Evolutionary conservation across 768 basidiomycete species (phyloP).

Genomic region (Bullera alba): DNA sequence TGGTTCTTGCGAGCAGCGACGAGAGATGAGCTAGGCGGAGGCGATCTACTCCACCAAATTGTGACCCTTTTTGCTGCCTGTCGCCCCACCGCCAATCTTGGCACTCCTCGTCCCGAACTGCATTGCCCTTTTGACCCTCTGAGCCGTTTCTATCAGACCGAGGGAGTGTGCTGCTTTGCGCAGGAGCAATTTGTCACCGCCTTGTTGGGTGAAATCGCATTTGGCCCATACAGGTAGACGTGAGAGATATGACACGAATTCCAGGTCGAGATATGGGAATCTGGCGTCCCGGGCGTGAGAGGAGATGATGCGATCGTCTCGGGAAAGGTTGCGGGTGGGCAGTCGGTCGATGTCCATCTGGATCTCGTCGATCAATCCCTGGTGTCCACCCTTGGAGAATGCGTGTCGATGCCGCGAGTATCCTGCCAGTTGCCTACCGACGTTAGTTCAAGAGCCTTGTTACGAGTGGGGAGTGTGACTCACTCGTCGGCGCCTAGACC

Average conservation of each 20-base stretch:
- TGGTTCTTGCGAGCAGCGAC: too few species aligned
- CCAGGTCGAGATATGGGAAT: conserved; percentile 80
- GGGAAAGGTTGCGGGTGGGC: conserved; percentile 78
- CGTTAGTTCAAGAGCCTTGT: background rate
- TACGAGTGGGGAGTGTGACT: conserved; percentile 9
- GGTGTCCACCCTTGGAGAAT: conserved; percentile 63
- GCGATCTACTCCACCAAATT: too few species aligned
- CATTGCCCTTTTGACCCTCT: conserved; percentile 85
- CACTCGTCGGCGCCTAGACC: conserved; percentile 89
- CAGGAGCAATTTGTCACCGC: conserved; percentile 84
- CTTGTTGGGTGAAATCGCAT: conserved; percentile 63
- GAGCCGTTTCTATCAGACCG: conserved; percentile 69
- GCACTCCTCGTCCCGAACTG: conserved; percentile 66
- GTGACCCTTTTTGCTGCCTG: conserved; percentile 13
- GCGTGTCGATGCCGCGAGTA: conserved; percentile 82
- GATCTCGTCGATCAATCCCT: conserved; percentile 73
- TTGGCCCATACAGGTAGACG: conserved; percentile 73
- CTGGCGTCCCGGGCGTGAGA: conserved; percentile 86
- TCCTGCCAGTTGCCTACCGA: conserved; percentile 66
- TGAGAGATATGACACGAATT: conserved; percentile 69
- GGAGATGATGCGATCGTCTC: conserved; percentile 90
- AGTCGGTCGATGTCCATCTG: conserved; percentile 84
- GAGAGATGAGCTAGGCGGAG: too few species aligned
- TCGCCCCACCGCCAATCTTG: conserved; percentile 31
- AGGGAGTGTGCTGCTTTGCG: conserved; percentile 62